Conservation (phyloP, 257 asterid genomes). For the Pogostemon cablin region DNA sequence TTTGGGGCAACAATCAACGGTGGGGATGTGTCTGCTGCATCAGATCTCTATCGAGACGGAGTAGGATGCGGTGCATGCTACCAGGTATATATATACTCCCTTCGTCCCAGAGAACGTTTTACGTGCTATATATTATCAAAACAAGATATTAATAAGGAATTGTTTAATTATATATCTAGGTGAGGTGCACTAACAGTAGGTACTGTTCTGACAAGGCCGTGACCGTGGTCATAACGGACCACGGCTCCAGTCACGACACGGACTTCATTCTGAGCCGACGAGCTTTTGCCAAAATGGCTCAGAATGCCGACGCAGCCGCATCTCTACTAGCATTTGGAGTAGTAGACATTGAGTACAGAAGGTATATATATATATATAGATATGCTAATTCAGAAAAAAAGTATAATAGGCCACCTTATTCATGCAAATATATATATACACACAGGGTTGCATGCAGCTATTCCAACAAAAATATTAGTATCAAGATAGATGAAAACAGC, state of each 20-base stretch:
- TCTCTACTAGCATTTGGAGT: conserved; percentile 60
- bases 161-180: conserved; percentile 42
- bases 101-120: no score
- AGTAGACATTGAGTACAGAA: conserved; percentile 62
- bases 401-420: no score
- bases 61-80: conserved; percentile 87
- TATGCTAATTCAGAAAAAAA: no score
- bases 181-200: conserved; percentile 63
- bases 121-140: neutral
- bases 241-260: conserved; percentile 61
- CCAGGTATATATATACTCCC: conserved; percentile 47
- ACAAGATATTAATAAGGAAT: conserved; percentile 16
- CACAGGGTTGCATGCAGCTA: conserved; percentile 85
- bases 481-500: conserved; percentile 75
- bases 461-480: conserved; percentile 61
- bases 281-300: conserved; percentile 74
- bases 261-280: conserved; percentile 80
- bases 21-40: conserved; percentile 82
- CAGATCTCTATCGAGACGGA: conserved; percentile 70
- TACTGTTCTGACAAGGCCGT: conserved; percentile 74
- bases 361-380: conserved; percentile 37
- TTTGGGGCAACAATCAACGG: conserved; percentile 75
- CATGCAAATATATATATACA: neutral
- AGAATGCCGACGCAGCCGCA: conserved; percentile 60
- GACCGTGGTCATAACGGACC: conserved; percentile 65